Conservation (phyloP, 1,284 basidiomycete species). For the Cutaneotrichosporon cavernicola region DNA sequence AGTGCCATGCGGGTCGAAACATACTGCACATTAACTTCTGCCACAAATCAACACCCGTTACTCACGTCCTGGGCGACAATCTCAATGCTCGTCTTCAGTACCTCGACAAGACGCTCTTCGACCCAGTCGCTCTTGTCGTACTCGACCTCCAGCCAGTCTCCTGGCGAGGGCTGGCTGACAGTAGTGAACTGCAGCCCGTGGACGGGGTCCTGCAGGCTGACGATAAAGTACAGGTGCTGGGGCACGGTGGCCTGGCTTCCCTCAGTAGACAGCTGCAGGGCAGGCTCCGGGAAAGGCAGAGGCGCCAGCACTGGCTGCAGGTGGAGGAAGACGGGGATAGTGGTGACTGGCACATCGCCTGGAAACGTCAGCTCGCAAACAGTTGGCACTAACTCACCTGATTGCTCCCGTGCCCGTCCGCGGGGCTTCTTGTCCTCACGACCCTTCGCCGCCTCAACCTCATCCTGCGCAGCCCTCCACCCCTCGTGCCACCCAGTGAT, state of each 20-base stretch:
- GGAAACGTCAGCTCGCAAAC: background rate
- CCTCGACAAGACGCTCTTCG: constrained; percentile 84
- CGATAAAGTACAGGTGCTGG: constrained; percentile 76
- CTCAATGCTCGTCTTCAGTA: constrained; percentile 75
- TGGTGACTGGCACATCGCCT: constrained; percentile 66
- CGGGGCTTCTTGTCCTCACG: constrained; percentile 42
- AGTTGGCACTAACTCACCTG: constrained; percentile 23
- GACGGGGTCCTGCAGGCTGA: constrained; percentile 76
- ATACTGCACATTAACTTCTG: constrained; percentile 33
- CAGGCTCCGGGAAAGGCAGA: constrained; percentile 55
- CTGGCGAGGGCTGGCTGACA: constrained; percentile 75
- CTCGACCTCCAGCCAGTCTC: constrained; percentile 78
- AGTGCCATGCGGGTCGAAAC: constrained; percentile 52
- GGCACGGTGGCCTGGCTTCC: constrained; percentile 27
- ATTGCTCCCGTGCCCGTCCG: constrained; percentile 26
- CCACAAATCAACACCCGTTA: constrained; percentile 1
- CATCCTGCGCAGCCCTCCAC: constrained; percentile 68
- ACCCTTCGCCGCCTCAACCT: constrained; percentile 33
- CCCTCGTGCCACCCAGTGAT: constrained; percentile 82
- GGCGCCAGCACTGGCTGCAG: constrained; percentile 79
- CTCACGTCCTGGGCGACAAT: constrained; percentile 74
- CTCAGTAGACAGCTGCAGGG: constrained; percentile 28
- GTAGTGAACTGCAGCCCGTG: constrained; percentile 75
- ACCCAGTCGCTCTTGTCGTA: constrained; percentile 89
- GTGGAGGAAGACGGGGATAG: constrained; percentile 88